Evolutionary conservation across 202 grass and related monocot species (phyloP).

Genomic region (Schoenoplectus tabernaemontani): DNA sequence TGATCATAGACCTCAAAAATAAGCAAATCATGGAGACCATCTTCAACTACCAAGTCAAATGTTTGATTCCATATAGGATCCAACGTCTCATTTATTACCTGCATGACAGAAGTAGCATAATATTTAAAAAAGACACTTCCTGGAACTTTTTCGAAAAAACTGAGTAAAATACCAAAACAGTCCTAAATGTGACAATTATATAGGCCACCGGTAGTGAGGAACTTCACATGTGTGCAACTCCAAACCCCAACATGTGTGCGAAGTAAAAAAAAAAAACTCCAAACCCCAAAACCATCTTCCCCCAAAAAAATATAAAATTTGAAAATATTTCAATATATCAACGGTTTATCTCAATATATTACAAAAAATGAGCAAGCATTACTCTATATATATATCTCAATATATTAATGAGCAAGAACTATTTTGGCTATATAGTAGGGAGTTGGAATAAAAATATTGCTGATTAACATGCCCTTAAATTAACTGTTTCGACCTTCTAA

Average conservation of each 20-base stretch:
- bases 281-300: neutral
- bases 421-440: neutral
- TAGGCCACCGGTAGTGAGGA: neutral
- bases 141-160: conserved; percentile 5
- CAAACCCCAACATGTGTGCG: no score
- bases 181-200: neutral
- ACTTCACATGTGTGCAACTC: neutral
- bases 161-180: neutral
- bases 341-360: no score
- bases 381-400: no score
- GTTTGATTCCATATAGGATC: conserved; percentile 97
- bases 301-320: no score
- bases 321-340: no score
- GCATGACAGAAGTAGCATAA: conserved; percentile 19
- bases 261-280: no score
- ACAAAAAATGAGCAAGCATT: no score
- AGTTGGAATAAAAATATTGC: neutral
- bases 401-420: neutral
- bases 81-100: conserved; percentile 80
- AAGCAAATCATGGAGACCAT: conserved; percentile 96
- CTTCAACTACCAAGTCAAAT: conserved; percentile 95
- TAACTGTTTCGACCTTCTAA: neutral
- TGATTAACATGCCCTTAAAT: neutral
- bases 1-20: conserved; percentile 97
- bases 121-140: neutral